Evolutionary conservation across 805 yeast species (phyloP), one percentile per base, ranked within the genome.

Genomic region (Ogataea kodamae): DNA sequence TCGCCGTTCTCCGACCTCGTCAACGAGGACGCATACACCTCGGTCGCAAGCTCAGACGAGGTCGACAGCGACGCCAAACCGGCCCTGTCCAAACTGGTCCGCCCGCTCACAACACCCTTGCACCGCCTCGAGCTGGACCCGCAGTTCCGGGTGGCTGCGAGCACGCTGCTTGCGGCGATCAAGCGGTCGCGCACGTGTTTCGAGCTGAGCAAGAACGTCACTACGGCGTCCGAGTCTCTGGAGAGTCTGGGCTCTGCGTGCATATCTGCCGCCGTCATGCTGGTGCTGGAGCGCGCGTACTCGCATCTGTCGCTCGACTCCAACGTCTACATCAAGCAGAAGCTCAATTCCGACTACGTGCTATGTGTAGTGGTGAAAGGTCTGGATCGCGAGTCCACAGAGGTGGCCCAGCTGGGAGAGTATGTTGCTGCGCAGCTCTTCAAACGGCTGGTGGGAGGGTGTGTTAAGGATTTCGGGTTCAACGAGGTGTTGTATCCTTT

Each of bases 391-490:
- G 57, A 64, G 3, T 55, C 59, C 6, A 35, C 55, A 2, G 64
- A 60, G 20, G 55, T 56, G 35, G 43, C 52, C 6, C 55, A 55
- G 42, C 44, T 76, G 20, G 65, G 60, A 34, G 78, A 76, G 39
- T 71, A 64, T 15, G 67, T 72, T 18, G 79, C 81, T 0, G 63
- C 72, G 0, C 67, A 75, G 33, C 59, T 83, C 4, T 61, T 82
- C 28, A 70, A 70, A 45, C 72, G 78, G 22, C 51, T 81, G 16
- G 52, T 83, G 13, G 94, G 92, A 2, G 78, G 81, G 7, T 72
- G 86, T 40, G 70, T 81, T 22, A 79, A 76, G 42, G 95, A 85
- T 56, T 85, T 79, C 61, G 94, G 95, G 1, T 85, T 85, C 53
- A 88, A 86, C 49, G 53, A 69, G 3, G 67, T 79, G n/a, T 60